These are phyloP conservation scores for Kalaharituber pfeilii DNA, from an alignment of 2,329 filamentous ascomycete species.

Conservation along the genomic window DNA sequence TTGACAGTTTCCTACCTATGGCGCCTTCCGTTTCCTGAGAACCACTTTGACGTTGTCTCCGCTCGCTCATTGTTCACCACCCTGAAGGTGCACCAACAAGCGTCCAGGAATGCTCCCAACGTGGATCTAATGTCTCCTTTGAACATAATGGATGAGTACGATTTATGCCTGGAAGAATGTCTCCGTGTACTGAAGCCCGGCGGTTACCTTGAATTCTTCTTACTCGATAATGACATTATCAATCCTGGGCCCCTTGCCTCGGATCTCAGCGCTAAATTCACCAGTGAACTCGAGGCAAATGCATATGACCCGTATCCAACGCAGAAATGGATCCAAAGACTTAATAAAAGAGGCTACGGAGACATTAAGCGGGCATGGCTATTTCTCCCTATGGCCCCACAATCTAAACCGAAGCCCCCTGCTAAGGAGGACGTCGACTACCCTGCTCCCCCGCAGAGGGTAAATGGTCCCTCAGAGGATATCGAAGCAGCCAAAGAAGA, in stretches of 20 bases:
- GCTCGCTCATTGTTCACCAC: conserved; percentile 72
- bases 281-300: conserved; percentile 70
- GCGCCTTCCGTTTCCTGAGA: conserved; percentile 66
- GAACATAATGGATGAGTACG: conserved; percentile 67
- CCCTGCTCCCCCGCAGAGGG: conserved; percentile 26
- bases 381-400: conserved; percentile 61
- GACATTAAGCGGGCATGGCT: conserved; percentile 73
- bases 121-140: conserved; percentile 26
- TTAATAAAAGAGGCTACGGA: conserved; percentile 60
- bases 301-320: conserved; percentile 80
- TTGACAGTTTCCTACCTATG: conserved; percentile 61
- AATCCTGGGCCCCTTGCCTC: conserved; percentile 57
- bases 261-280: conserved; percentile 79
- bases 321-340: conserved; percentile 58
- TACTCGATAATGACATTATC: conserved; percentile 80
- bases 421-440: conserved; percentile 28
- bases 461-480: conserved; percentile 34
- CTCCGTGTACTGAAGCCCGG: conserved; percentile 83
- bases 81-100: conserved; percentile 47
- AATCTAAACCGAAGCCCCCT: conserved; percentile 31
- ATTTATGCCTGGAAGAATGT: conserved; percentile 67
- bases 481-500: conserved; percentile 41
- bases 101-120: conserved; percentile 7
- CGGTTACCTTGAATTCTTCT: conserved; percentile 76
- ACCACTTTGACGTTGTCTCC: conserved; percentile 81